Conservation (phyloP, 306 rosid genomes). For the Vicia sativa region DNA sequence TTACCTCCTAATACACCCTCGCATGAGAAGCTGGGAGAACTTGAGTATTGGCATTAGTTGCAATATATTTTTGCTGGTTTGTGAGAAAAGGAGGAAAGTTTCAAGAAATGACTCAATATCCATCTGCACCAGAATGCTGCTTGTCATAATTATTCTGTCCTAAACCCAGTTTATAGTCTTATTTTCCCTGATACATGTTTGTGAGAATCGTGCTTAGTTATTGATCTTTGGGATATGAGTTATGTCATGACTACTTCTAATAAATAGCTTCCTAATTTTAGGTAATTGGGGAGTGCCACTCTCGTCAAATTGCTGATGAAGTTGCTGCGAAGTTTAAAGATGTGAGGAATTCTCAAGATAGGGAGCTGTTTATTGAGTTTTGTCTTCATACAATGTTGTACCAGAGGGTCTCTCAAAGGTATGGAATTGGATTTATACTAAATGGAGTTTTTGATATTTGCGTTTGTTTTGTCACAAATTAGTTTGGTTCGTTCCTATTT, state of each 20-base stretch:
- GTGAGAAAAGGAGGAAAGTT: slow-evolving; percentile 6
- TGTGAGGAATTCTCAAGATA: slow-evolving; percentile 58
- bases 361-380: slow-evolving; percentile 75
- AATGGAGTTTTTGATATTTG: slow-evolving; percentile 40
- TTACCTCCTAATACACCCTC: slow-evolving; percentile 1
- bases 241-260: slow-evolving; percentile 35
- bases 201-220: slow-evolving; percentile 22
- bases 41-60: slow-evolving; percentile 27
- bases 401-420: slow-evolving; percentile 82
- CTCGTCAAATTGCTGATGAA: slow-evolving; percentile 62
- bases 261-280: slow-evolving; percentile 48
- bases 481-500: slow-evolving; percentile 19
- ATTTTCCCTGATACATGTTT: slow-evolving; percentile 6
- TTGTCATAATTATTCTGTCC: slow-evolving; percentile 25
- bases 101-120: slow-evolving; percentile 22
- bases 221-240: slow-evolving; percentile 30
- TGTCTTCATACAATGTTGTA: slow-evolving; percentile 84
- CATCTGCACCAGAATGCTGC: slow-evolving; percentile 18
- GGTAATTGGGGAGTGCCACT: slow-evolving; percentile 90
- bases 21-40: slow-evolving; percentile 1
- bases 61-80: slow-evolving; percentile 1
- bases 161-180: slow-evolving; percentile 25
- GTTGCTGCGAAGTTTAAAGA: slow-evolving; percentile 67
- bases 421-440: slow-evolving; percentile 35
- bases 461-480: slow-evolving; percentile 12